Evolutionary conservation across 2,329 filamentous ascomycete genomes (phyloP).

Genomic region (Herpomyces periplanetae): DNA sequence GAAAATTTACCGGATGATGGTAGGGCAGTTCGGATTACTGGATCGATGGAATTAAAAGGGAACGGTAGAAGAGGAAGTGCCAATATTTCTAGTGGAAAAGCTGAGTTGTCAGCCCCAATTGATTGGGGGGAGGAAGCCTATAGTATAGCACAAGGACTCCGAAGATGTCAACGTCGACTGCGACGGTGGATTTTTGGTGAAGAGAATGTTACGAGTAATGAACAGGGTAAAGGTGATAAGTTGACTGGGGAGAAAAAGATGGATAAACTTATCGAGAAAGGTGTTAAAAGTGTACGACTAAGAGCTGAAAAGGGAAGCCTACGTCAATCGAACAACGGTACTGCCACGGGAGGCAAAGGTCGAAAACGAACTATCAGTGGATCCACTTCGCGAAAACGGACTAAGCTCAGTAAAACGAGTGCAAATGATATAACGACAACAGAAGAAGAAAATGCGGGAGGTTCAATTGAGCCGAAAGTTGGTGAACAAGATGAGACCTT

Average conservation of each 20-base stretch:
- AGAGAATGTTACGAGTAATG: conserved; percentile 4
- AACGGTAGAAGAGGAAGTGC: too few species aligned
- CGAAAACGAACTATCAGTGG: not conserved
- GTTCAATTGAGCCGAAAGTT: not conserved
- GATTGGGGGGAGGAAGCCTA: conserved; percentile 38
- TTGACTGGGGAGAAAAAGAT: conserved; percentile 2
- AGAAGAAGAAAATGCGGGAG: conserved; percentile 1
- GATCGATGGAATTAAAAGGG: too few species aligned
- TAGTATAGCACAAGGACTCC: conserved; percentile 22
- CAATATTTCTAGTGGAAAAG: too few species aligned
- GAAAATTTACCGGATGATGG: too few species aligned
- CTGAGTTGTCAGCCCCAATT: too few species aligned
- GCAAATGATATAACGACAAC: conserved; percentile 2
- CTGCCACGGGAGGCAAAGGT: not conserved
- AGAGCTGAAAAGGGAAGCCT: not conserved
- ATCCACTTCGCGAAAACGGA: not conserved
- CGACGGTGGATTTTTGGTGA: conserved; percentile 20
- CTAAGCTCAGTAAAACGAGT: conserved; percentile 1
- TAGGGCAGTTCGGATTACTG: too few species aligned
- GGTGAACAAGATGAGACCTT: conserved; percentile 1
- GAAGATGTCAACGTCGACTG: conserved; percentile 21
- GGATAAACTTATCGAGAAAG: conserved; percentile 5
- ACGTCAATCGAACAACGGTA: not conserved
- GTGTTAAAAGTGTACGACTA: conserved; percentile 1
- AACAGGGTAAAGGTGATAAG: conserved; percentile 2